Evolutionary conservation across 108 stramenopile genomes (phyloP).

Genomic region (Epithemia pelagica): DNA sequence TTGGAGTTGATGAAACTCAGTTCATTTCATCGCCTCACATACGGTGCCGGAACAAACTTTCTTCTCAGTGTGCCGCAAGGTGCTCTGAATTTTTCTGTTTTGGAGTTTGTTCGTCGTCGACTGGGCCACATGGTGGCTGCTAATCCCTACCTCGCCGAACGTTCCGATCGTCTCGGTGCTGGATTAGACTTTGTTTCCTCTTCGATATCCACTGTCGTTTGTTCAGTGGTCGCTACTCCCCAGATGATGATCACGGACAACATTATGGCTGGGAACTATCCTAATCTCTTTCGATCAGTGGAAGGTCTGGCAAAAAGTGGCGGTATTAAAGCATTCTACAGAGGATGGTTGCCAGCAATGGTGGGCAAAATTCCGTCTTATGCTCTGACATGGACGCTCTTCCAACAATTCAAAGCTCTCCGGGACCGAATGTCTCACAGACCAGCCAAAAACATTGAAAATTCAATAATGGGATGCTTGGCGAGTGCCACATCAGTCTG

Average conservation of each 20-base stretch:
- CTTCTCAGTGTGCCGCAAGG: constrained; percentile 91
- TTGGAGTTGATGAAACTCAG: constrained; percentile 38
- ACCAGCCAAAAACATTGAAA: constrained; percentile 79
- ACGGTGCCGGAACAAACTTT: constrained; percentile 94
- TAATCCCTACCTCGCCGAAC: constrained; percentile 30
- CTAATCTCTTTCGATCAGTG: constrained; percentile 62
- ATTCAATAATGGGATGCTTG: constrained; percentile 90
- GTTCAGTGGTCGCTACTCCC: constrained; percentile 86
- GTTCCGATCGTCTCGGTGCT: constrained; percentile 52
- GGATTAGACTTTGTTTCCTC: constrained; percentile 90
- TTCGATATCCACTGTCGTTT: constrained; percentile 84
- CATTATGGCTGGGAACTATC: constrained; percentile 96
- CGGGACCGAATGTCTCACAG: constrained; percentile 45
- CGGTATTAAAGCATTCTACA: constrained; percentile 88
- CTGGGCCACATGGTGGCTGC: constrained; percentile 49
- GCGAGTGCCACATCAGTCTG: constrained; percentile 90
- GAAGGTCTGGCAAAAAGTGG: constrained; percentile 42
- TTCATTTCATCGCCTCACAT: constrained; percentile 56
- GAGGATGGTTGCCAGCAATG: constrained; percentile 94
- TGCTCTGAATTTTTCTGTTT: constrained; percentile 92
- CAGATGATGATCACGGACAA: constrained; percentile 95
- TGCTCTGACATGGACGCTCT: constrained; percentile 94
- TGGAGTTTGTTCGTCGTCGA: constrained; percentile 73
- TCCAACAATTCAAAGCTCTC: constrained; percentile 83
- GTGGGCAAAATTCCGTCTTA: constrained; percentile 94